Conservation (phyloP, 1,284 basidiomycete genomes). For the Clitocybe nebularis region DNA sequence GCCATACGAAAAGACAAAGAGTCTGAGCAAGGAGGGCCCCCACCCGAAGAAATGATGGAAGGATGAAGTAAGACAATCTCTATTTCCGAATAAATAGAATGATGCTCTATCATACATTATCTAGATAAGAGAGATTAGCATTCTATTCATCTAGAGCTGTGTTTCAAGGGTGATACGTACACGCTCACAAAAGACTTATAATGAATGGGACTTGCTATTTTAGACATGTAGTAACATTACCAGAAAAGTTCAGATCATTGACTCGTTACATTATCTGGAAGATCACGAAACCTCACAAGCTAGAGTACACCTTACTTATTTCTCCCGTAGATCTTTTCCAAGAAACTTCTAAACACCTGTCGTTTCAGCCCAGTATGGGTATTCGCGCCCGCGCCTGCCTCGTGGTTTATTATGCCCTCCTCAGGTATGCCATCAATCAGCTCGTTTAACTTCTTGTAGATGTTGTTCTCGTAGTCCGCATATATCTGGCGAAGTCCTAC, state of each 20-base stretch:
- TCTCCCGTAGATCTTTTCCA: slow-evolving; percentile 89
- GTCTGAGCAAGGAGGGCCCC: slow-evolving; percentile 39
- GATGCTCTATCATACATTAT: too few relatives aligned
- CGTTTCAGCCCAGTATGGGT: slow-evolving; percentile 52
- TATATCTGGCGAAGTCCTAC: slow-evolving; percentile 72
- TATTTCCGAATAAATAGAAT: too few relatives aligned
- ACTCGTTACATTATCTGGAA: too few relatives aligned
- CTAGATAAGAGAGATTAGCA: too few relatives aligned
- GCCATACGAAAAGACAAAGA: slow-evolving; percentile 72
- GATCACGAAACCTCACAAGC: too few relatives aligned
- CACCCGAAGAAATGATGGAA: slow-evolving; percentile 58
- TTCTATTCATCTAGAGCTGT: too few relatives aligned
- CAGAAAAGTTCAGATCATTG: too few relatives aligned
- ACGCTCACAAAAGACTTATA: too few relatives aligned
- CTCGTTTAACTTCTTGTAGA: slow-evolving; percentile 62
- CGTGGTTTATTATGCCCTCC: slow-evolving; percentile 23
- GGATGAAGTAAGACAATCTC: too few relatives aligned
- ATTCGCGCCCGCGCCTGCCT: slow-evolving; percentile 28
- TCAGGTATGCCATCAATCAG: slow-evolving; percentile 74
- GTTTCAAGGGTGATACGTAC: too few relatives aligned
- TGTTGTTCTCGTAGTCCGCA: slow-evolving; percentile 74
- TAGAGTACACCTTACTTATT: slow-evolving; percentile 58
- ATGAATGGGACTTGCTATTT: too few relatives aligned
- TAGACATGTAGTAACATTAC: too few relatives aligned
- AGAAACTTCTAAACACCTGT: slow-evolving; percentile 81